phyloP scores from a whole-genome alignment of 2,329 filamentous ascomycete genomes.

The Scleromitrula shiraiana region DNA sequence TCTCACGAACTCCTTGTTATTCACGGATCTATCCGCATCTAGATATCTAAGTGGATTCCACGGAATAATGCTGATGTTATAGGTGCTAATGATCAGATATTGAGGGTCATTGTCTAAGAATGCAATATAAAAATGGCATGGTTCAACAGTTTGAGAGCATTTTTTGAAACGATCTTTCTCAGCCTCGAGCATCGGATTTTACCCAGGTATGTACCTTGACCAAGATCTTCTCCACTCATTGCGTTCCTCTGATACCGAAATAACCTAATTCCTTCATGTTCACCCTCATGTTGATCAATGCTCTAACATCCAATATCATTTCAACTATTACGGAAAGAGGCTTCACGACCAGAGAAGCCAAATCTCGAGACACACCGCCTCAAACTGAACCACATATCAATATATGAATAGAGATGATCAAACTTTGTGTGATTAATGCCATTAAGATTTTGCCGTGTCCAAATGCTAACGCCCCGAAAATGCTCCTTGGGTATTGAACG shows the following conservation, averaged over 20 bases:
- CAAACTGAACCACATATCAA: neutral
- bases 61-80: no score
- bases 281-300: neutral
- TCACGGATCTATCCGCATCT: no score
- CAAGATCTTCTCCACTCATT: neutral
- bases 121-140: neutral
- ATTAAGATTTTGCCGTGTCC: neutral
- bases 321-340: neutral
- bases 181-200: neutral
- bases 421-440: neutral
- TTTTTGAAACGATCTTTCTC: neutral
- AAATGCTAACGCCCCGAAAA: slow-evolving; percentile 3
- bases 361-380: neutral
- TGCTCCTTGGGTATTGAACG: slow-evolving; percentile 10
- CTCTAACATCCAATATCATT: neutral
- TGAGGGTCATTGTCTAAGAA: neutral
- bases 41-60: no score
- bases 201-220: no score
- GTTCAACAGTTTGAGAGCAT: neutral
- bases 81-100: no score
- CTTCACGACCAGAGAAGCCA: neutral
- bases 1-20: no score
- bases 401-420: neutral
- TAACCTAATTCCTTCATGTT: neutral
- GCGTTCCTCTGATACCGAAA: neutral